phyloP scores from a whole-genome alignment of 371 early-diverging fungal genomes.

The Circinella minor region DNA sequence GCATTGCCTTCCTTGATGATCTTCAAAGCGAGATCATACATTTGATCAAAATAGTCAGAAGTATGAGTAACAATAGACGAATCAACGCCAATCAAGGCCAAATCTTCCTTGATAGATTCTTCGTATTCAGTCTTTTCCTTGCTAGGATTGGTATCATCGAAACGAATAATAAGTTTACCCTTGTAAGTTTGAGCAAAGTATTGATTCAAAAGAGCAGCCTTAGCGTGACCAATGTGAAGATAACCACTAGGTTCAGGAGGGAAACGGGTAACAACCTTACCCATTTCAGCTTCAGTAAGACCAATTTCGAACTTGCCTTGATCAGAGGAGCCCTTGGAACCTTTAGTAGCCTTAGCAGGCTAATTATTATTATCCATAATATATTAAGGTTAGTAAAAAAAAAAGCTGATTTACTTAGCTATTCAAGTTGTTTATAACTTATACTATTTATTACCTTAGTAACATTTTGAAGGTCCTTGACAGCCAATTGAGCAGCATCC shows the following conservation, averaged over 20 bases:
- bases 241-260: conserved; percentile 99
- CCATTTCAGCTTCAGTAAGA: conserved; percentile 80
- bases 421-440: not conserved
- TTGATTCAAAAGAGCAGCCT: conserved; percentile 99
- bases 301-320: conserved; percentile 96
- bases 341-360: conserved; percentile 32
- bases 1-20: conserved; percentile 95
- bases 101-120: conserved; percentile 93
- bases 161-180: conserved; percentile 96
- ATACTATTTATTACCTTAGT: conserved; percentile 32
- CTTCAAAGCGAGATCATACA: conserved; percentile 87
- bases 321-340: conserved; percentile 47
- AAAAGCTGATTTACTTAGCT: not conserved
- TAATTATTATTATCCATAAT: not conserved
- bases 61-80: conserved; percentile 89
- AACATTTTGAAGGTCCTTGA: conserved; percentile 55
- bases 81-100: conserved; percentile 85
- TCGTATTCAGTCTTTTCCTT: conserved; percentile 98
- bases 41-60: conserved; percentile 94
- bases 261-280: conserved; percentile 96
- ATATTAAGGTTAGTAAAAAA: not conserved
- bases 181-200: conserved; percentile 94
- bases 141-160: conserved; percentile 99
- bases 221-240: conserved; percentile 99
- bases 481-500: conserved; percentile 58